A percentile compares a stretch with the other conserved stretches of the same genome.
Evolutionary conservation across 192 early-diverging fungal species (phyloP).

Genomic region (Backusella tuberculispora): DNA sequence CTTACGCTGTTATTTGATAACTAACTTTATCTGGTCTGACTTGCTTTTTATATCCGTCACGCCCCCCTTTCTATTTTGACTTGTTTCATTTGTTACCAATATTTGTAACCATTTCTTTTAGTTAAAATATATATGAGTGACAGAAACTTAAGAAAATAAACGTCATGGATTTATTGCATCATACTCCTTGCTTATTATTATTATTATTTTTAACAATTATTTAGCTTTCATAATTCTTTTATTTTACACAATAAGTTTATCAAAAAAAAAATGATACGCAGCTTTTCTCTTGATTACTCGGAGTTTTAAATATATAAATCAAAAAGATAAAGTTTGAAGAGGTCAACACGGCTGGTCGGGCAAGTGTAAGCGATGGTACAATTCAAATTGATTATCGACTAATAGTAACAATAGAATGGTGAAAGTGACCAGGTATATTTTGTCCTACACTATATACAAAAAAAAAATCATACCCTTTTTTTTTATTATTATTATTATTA

Average conservation of each 20-base stretch:
- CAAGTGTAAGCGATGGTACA: background rate
- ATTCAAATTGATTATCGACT: background rate
- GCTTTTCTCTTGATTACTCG: no score
- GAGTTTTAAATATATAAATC: no score
- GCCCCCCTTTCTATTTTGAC: background rate
- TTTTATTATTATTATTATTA: no score
- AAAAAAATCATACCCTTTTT: background rate
- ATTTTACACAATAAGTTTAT: no score
- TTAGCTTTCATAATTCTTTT: no score
- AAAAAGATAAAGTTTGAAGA: background rate
- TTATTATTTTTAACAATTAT: no score
- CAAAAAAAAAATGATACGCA: no score
- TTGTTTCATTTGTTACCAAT: conserved; percentile 7
- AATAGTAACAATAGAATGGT: background rate
- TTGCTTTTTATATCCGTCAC: conserved; percentile 7
- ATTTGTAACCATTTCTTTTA: background rate
- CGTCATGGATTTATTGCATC: background rate
- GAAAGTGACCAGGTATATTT: background rate
- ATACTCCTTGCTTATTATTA: background rate
- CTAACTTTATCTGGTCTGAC: conserved; percentile 13
- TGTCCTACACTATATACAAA: background rate
- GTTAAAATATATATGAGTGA: background rate
- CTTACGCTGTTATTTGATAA: background rate
- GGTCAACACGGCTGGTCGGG: no score
- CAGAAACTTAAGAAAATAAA: background rate